These are phyloP conservation scores for Talaromyces sp. DNA, from an alignment of 2,329 filamentous ascomycete genomes.

Conservation along the genomic window DNA sequence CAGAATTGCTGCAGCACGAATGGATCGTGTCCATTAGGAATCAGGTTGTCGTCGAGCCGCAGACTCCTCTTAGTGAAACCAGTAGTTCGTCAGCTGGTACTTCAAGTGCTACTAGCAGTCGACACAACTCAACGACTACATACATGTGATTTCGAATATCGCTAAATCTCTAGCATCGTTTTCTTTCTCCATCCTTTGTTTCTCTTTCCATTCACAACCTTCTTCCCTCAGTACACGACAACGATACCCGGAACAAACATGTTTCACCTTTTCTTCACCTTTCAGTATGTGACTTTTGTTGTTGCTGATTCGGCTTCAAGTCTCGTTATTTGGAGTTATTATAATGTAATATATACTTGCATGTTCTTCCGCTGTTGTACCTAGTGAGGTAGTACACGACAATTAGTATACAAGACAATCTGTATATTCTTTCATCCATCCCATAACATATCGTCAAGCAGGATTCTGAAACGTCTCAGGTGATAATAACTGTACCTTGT, in stretches of 20 bases:
- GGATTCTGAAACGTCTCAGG: too few relatives aligned
- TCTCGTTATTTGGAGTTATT: not conserved
- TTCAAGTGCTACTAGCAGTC: conserved; percentile 6
- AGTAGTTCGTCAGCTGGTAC: conserved; percentile 33
- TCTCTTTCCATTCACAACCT: not conserved
- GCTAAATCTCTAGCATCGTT: not conserved
- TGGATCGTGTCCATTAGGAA: conserved; percentile 61
- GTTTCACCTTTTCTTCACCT: not conserved
- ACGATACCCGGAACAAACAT: conserved; percentile 10
- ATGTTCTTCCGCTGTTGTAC: not conserved
- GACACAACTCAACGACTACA: conserved; percentile 13
- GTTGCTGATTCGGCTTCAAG: not conserved
- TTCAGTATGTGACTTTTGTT: not conserved
- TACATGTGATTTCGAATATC: not conserved
- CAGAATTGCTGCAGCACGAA: conserved; percentile 87
- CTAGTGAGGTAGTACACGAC: conserved; percentile 1
- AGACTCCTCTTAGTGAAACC: conserved; percentile 34
- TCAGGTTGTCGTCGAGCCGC: conserved; percentile 43
- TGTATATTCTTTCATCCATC: not conserved
- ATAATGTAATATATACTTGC: not conserved
- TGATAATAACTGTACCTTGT: not conserved
- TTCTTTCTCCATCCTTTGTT: not conserved
- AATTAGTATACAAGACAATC: not conserved
- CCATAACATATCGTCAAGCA: not conserved
- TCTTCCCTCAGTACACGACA: conserved; percentile 9